Base-by-base conservation (phyloP, 1,284 basidiomycete genomes). In the Moniliella sp. region DNA sequence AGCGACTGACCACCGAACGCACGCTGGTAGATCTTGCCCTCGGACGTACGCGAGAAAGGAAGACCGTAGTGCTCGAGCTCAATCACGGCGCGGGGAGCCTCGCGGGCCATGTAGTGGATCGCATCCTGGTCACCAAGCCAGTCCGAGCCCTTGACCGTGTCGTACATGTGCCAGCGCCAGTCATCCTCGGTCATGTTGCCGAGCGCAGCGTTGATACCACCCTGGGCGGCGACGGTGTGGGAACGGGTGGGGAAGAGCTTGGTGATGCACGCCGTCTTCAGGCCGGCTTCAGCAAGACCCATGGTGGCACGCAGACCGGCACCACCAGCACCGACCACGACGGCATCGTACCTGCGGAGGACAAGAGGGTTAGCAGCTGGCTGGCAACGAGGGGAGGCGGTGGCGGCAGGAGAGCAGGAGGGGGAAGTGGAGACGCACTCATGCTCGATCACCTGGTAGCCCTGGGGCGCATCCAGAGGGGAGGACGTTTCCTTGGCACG, bases 161-260 rank as follows among this genome's bases (percentile, higher is more conserved):
- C 86, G 64, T 88, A 86, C 81, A 94, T 93, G 64, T 97, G 88
- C 91, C 91, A 97, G 65, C 91, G 69, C 88, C 86, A 94, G 63
- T 93, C 84, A 60, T 93, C 57, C 50, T 52, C 51, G 32, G 55
- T 58, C 55, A 58, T 57, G 69, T 99, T 97, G 41, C 88, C 91
- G 36, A 99, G 72, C 28, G 91, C 91, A 54, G 91, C 88, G 66
- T 99, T 97, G 64, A 99, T 88, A 65, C 91, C 91, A 61, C 91
- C 91, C 71, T 94, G 88, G 34, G 91, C 91, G 42, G 91, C 91
- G 47, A 97, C 91, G 25, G 91, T 97, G 64, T 99, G 91, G 66
- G 78, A 84, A 64, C 91, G 74, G 16, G 91, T 97, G n/a, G 91
- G 91, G 71, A 97, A 97, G 15, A 97, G 72, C 67, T 97, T 97